phyloP scores from a whole-genome alignment of 306 rosid genomes.

The Vigna trinervia region DNA sequence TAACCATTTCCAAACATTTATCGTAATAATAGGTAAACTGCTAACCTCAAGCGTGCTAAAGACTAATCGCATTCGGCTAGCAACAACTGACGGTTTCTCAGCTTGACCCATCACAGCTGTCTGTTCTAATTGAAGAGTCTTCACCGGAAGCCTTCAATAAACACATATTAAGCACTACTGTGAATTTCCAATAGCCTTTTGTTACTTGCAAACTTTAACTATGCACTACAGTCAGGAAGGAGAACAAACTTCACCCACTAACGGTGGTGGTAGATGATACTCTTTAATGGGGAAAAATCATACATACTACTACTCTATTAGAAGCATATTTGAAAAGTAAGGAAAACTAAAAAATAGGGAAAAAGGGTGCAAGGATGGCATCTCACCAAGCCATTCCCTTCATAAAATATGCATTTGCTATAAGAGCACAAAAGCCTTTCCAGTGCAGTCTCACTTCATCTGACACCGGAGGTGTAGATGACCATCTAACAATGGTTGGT shows the following conservation, averaged over 20 bases:
- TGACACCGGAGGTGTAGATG: slow-evolving; percentile 85
- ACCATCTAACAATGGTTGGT: slow-evolving; percentile 96
- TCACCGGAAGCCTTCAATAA: slow-evolving; percentile 89
- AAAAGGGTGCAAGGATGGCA: slow-evolving; percentile 7
- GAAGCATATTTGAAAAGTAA: not conserved
- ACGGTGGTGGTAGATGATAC: slow-evolving; percentile 5
- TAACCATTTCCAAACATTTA: not conserved
- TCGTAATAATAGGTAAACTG: slow-evolving; percentile 24
- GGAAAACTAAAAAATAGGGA: not conserved
- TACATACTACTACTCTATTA: not conserved
- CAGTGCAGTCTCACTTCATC: slow-evolving; percentile 91
- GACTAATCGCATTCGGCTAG: slow-evolving; percentile 87
- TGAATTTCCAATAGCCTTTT: slow-evolving; percentile 24
- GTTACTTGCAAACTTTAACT: slow-evolving; percentile 19
- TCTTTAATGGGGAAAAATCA: not conserved
- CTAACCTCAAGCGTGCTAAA: slow-evolving; percentile 97
- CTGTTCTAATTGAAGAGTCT: slow-evolving; percentile 97
- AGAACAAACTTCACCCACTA: slow-evolving; percentile 20
- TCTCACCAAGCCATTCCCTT: slow-evolving; percentile 99
- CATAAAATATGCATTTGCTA: slow-evolving; percentile 90
- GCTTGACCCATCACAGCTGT: slow-evolving; percentile 88
- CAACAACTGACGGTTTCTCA: slow-evolving; percentile 91
- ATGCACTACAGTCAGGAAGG: not conserved
- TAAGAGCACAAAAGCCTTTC: slow-evolving; percentile 97
- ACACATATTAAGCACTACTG: slow-evolving; percentile 22